Base-by-base conservation (phyloP, 345 rosid species). In the Iberis pinnata region DNA sequence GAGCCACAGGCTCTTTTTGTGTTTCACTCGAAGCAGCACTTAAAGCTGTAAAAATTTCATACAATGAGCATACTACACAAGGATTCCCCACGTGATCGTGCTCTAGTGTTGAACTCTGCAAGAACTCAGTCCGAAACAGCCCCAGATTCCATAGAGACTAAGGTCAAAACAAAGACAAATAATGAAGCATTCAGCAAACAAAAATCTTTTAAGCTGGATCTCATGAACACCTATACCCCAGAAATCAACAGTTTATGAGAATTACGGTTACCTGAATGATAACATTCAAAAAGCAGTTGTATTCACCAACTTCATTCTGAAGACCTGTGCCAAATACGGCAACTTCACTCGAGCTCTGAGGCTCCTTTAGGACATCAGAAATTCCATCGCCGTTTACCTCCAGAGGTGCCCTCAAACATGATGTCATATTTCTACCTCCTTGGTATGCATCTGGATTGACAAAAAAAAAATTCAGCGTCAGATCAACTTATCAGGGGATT, bases 81-180 rank as follows among this genome's bases (percentile, higher is more conserved):
- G 98, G 98, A 62, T 78, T 87, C 52, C 98, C 98, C 42, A 88
- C 85, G 73, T 88, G 98, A 69, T 66, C 63, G 60, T 88, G 98
- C 42, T 75, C 82, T 43, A 74, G 64, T n/a, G 65, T 63, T 40
- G 98, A 80, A 64, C 85, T 85, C 70, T 59, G 76, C 66, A 88
- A 63, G 72, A 92, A 92, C 73, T 81, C 96, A 70, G 67, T 76
- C 51, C 88, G 80, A 57, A 92, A 92, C 44, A 66, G 68, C 69
- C 80, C 75, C 63, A 92, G 71, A 80, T 92, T 95, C 98, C 98
- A 88, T 41, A 88, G 75, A 26, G 98, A 92, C 98, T 88, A 78
- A 65, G 43, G 58, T 68, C 64, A 60, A 47, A 50, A 43, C 2
- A 48, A 52, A 22, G 37, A 27, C 32, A 39, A 43, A 18, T 14